Evolutionary conservation across 441 rosid genomes (phyloP), one percentile per base, ranked within the genome.

Genomic region (Gossypium lobatum): DNA sequence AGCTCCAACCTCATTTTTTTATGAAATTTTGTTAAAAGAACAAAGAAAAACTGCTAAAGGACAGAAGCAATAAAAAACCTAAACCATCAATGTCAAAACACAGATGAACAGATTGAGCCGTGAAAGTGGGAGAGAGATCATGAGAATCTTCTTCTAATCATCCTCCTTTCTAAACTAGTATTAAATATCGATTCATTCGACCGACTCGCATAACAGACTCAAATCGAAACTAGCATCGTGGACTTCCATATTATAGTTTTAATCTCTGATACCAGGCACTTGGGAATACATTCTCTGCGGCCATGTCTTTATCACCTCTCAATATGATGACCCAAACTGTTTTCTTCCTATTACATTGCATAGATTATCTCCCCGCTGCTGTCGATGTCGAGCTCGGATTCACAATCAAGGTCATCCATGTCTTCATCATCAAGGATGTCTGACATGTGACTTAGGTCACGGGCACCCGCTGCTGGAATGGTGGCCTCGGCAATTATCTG

Each of bases 321-420:
- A 6, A 64, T 65, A 11, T 6, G 73, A 25, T 6, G 73, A 25
- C 16, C 18, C 21, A 50, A 75, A 71, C 20, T 53, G 20, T 28
- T 37, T 34, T 34, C 34, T 13, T 61, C 0, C 0, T 2, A 46
- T 74, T 76, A 83, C 45, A 86, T 61, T 16, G 90, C 90, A 61
- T 85, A 86, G 62, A 89, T 77, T 70, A 86, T 86, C 81, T 89
- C 90, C 42, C 91, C 89, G 9, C 90, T 89, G 79, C 91, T 88
- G 68, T 88, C 91, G 10, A 86, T 73, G 52, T 87, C 89, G 21
- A 88, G 86, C 61, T 89, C 92, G 1, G 90, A 85, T 45, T 85
- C 94, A 23, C 86, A 82, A 58, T 88, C 94, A 4, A 81, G 75
- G 80, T 84, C 89, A 5, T 89, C 93, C 88, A 85, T 81, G 73